Evolutionary conservation across 2,329 filamentous ascomycete species (phyloP).

Genomic region (Lachnellula arida): DNA sequence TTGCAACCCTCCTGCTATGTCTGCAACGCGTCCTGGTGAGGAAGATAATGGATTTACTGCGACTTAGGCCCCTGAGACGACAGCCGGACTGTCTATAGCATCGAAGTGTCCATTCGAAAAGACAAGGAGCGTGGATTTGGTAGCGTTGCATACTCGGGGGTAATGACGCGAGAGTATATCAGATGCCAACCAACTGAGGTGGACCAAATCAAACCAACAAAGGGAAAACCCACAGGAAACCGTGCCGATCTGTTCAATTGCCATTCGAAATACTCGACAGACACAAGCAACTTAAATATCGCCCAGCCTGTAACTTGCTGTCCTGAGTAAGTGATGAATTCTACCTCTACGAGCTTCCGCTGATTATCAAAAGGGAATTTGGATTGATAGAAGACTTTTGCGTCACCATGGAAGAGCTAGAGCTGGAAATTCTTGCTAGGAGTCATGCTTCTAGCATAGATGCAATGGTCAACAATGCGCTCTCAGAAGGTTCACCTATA

Average conservation of each 20-base stretch:
- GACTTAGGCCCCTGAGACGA: slow-evolving; percentile 15
- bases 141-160: slow-evolving; percentile 13
- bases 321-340: slow-evolving; percentile 12
- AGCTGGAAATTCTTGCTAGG: neutral
- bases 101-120: slow-evolving; percentile 10
- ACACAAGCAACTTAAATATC: slow-evolving; percentile 6
- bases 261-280: slow-evolving; percentile 11
- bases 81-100: slow-evolving; percentile 9
- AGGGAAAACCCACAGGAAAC: neutral
- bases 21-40: slow-evolving; percentile 9
- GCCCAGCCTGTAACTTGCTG: slow-evolving; percentile 13
- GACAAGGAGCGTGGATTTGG: slow-evolving; percentile 2
- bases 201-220: neutral
- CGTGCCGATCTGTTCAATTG: slow-evolving; percentile 12
- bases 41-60: slow-evolving; percentile 14
- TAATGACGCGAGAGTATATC: neutral
- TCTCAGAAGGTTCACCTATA: neutral
- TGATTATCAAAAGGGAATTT: slow-evolving; percentile 7
- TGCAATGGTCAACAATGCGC: neutral
- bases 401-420: neutral
- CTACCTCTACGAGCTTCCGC: neutral
- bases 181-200: neutral
- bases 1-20: slow-evolving; percentile 3
- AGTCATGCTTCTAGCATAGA: neutral
- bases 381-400: neutral